Conservation (phyloP, 2,329 filamentous ascomycete genomes). For the Cladosporium sp. region DNA sequence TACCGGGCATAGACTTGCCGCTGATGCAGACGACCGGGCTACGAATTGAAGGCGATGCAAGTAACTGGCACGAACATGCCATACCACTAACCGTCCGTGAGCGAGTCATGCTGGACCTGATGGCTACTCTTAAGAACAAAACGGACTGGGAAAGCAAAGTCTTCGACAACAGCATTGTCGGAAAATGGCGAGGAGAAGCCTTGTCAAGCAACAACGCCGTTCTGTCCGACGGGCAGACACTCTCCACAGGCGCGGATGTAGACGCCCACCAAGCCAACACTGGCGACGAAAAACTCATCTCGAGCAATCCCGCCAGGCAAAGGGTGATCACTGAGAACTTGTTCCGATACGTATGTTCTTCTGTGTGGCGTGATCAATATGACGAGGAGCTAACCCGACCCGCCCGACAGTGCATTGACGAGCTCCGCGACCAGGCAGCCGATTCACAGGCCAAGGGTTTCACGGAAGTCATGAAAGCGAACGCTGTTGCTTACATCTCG, state of each 20-base stretch:
- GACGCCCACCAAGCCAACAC: too few species aligned
- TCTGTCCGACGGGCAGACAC: too few species aligned
- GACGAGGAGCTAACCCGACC: too few species aligned
- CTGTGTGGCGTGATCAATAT: too few species aligned
- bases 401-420: neutral
- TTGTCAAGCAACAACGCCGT: neutral
- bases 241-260: too few species aligned
- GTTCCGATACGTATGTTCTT: neutral
- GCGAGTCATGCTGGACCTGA: neutral
- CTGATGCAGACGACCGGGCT: neutral
- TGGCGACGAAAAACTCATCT: too few species aligned
- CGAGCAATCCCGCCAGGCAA: neutral
- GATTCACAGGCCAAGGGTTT: neutral
- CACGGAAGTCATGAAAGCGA: neutral
- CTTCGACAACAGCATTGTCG: neutral
- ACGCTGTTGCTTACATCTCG: neutral
- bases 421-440: neutral
- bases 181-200: neutral
- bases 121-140: neutral
- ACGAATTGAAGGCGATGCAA: neutral
- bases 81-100: neutral
- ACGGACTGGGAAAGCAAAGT: neutral
- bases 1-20: neutral
- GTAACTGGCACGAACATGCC: neutral
- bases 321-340: neutral